phyloP scores from a whole-genome alignment of 345 rosid genomes.

The Salix brachista region DNA sequence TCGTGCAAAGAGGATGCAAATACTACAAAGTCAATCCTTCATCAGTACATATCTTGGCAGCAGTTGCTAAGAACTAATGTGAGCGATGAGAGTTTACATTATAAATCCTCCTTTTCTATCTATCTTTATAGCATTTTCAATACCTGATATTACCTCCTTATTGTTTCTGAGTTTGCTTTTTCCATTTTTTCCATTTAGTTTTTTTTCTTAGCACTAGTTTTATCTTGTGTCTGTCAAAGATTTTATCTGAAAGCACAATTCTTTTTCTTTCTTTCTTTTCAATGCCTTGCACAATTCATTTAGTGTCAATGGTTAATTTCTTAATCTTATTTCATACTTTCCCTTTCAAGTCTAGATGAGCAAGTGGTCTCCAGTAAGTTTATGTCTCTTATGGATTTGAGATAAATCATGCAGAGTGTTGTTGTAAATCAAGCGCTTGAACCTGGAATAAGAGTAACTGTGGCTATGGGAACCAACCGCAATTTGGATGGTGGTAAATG shows the following conservation, averaged over 20 bases:
- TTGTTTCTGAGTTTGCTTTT: background rate
- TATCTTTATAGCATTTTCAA: background rate
- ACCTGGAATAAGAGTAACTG: conserved; percentile 81
- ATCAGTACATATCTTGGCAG: background rate
- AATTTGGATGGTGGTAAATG: conserved; percentile 56
- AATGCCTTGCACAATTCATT: background rate
- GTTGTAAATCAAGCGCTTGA: conserved; percentile 58
- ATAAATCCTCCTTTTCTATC: background rate
- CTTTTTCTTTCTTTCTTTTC: background rate
- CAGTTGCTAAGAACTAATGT: background rate
- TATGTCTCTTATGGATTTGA: conserved; percentile 16
- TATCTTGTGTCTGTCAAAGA: background rate
- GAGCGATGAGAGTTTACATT: background rate
- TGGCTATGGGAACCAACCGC: conserved; percentile 72
- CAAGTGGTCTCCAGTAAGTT: background rate
- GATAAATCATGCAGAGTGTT: conserved; percentile 53
- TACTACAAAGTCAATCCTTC: background rate
- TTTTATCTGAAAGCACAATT: background rate
- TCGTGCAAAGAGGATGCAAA: background rate
- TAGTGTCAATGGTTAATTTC: background rate
- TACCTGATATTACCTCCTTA: background rate
- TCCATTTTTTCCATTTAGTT: background rate
- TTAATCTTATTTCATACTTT: background rate
- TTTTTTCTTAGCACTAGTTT: background rate
- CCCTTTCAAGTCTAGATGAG: background rate